Evolutionary conservation across 139 green algal species (phyloP), one percentile per base, ranked within the genome.

Genomic region (Volvox africanus): DNA sequence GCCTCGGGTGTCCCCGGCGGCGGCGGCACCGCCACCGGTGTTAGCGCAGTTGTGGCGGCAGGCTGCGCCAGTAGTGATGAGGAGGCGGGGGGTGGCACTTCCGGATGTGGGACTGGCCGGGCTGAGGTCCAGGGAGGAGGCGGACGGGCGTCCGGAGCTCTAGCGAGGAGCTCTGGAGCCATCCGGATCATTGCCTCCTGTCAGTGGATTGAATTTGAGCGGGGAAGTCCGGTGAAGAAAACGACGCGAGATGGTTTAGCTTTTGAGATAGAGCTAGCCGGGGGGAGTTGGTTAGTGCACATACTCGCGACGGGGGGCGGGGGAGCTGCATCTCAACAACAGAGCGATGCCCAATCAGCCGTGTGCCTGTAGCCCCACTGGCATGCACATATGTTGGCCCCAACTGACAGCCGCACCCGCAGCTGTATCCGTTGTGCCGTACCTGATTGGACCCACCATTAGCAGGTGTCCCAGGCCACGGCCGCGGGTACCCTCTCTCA

Each of bases 391-490:
- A 9, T 55, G 5, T 55, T 55, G 44, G 44, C 44, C 5, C 44
- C 44, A 55, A n/a, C 9, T 55, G 44, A 9, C 44, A 55, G 44
- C 44, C 44, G 44, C 44, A 55, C 5, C 44, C 44, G 9, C 44
- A 55, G 5, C 44, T 14, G 44, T 9, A 55, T 5, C 44, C 44
- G 44, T 9, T 55, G 5, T 55, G 44, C 44, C 44, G 9, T 55
- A 55, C 9, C 9, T 9, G 5, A 55, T 33, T 1, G 73, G 13
- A 82, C 91, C 28, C 80, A 93, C 91, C 91, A 93, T 92, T 6
- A 94, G 92, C 1, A 30, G 18, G n/a, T 79, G 79, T 1, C 82
- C 92, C 61, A 92, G n/a, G 30, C 92, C 88, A 32, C 80, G 80
- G 33, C 92, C 84, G 12, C 88, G 76, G 19, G 65, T 61, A 24